Evolutionary conservation across 148 eudicot species (phyloP), one percentile per base, ranked within the genome.

Genomic region (Rhododendron mucronatum): DNA sequence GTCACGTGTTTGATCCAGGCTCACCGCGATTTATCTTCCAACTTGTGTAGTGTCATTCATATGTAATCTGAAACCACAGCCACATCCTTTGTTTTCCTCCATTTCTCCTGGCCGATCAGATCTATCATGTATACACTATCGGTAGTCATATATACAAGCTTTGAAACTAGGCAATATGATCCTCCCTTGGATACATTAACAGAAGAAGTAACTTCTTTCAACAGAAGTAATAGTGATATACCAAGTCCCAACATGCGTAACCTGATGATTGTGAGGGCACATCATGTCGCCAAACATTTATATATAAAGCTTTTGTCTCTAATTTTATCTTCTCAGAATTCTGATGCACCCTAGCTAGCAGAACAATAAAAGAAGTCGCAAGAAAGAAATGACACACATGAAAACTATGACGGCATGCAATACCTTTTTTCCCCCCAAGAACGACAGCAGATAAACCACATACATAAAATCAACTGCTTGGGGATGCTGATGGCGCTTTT

Each of bases 1-100:
- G 94, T 93, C 92, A 89, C 90, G 90, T 91, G 91, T 92, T 94
- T 91, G 94, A 93, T 93, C 95, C 91, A 88, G 91, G 91, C 91
- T 93, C 95, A 94, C 94, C 91, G 93, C 93, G 92, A 4, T 69
- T 28, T 28, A 28, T 69, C 35, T 69, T 65, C 73, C 3, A 26
- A 26, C 73, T 26, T 26, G 33, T n/a, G 73, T 0, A 9, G 73
- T 26, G 28, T 65, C 13, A 26, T 10, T 69, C 75, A 28, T 28
- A 11, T 28, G 75, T 69, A 69, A 69, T 69, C 37, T 69, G 37
- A 28, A 69, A 28, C 75, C 75, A 28, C 73, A 65, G 35, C 75
- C 18, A 28, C 75, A 11, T 69, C 16, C 37, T 69, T 69, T 28
- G 37, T 26, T 28, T 69, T 69, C 75, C 18, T 69, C 8, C 75